Evolutionary conservation across 1,284 basidiomycete genomes (phyloP).

Genomic region (Blastosporella zonata): DNA sequence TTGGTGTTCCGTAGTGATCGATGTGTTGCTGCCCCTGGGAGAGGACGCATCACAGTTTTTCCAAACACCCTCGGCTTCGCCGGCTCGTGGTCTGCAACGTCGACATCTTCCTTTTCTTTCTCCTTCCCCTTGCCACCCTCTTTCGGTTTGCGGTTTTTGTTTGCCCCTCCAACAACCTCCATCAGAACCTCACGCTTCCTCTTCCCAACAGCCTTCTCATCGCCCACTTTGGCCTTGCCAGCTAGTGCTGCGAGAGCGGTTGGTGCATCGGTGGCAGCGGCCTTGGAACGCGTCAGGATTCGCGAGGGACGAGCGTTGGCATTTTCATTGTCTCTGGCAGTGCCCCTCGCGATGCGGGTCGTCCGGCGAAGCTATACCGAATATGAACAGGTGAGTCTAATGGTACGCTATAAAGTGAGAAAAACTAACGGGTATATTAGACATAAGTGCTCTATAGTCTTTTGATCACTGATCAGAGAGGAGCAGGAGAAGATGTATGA

Average conservation of each 20-base stretch:
- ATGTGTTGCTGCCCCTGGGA: conserved; percentile 4
- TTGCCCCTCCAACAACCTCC: conserved; percentile 32
- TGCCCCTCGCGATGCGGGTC: conserved; percentile 13
- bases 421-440: conserved; percentile 20
- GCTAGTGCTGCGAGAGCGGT: conserved; percentile 22
- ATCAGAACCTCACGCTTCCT: conserved; percentile 38
- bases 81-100: conserved; percentile 9
- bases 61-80: conserved; percentile 6
- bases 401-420: background rate
- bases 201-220: conserved; percentile 28
- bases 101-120: conserved; percentile 19
- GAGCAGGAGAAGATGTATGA: background rate
- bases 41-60: conserved; percentile 9
- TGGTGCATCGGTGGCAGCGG: conserved; percentile 25
- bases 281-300: conserved; percentile 30
- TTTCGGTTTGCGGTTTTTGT: conserved; percentile 27
- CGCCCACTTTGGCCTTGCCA: conserved; percentile 25
- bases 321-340: conserved; percentile 21
- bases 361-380: conserved; percentile 19
- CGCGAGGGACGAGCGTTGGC: conserved; percentile 27
- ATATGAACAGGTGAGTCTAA: background rate
- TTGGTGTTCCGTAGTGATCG: conserved; percentile 9
- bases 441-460: conserved; percentile 9
- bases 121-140: conserved; percentile 21
- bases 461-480: conserved; percentile 2